A percentile compares a stretch with the other conserved stretches of the same genome.
These are phyloP conservation scores for Alectoria sarmentosa DNA, from an alignment of 495 filamentous ascomycete genomes.

Conservation along the genomic window DNA sequence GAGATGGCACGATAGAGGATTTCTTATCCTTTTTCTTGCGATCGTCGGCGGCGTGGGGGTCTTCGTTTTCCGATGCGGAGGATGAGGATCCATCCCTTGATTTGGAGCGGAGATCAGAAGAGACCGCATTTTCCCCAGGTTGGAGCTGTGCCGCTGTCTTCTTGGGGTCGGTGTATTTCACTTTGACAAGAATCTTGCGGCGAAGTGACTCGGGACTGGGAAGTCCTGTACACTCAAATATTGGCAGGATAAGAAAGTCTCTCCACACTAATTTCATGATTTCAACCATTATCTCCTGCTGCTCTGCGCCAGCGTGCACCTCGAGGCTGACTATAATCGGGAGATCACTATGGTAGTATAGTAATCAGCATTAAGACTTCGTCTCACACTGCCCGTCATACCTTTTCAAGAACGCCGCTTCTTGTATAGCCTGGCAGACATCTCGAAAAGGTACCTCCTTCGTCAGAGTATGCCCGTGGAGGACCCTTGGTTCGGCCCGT, in stretches of 20 bases:
- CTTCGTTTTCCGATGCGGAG: conserved; percentile 24
- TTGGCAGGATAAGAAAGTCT: conserved; percentile 53
- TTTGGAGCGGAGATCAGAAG: background rate
- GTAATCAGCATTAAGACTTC: conserved; percentile 18
- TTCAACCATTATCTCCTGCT: conserved; percentile 82
- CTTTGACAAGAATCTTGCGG: conserved; percentile 84
- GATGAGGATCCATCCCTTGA: conserved; percentile 14
- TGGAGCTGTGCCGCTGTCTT: conserved; percentile 28
- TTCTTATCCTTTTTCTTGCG: conserved; percentile 33
- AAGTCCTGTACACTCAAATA: conserved; percentile 43
- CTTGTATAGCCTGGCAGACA: conserved; percentile 71
- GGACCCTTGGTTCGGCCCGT: conserved; percentile 62
- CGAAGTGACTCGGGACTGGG: conserved; percentile 60
- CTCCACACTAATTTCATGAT: conserved; percentile 80
- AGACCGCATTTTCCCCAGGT: background rate
- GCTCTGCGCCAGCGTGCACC: conserved; percentile 68
- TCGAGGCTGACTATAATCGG: conserved; percentile 88
- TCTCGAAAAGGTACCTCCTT: conserved; percentile 78
- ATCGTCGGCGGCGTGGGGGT: conserved; percentile 7
- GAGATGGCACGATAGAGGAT: conserved; percentile 64
- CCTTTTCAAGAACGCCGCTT: conserved; percentile 64
- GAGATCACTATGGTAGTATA: conserved; percentile 46
- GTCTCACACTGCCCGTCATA: conserved; percentile 1
- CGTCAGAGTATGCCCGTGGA: conserved; percentile 87
- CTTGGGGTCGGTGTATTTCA: conserved; percentile 57